Base-by-base conservation (phyloP, 2,329 filamentous ascomycete genomes). In the Daldinia eschscholtzii region DNA sequence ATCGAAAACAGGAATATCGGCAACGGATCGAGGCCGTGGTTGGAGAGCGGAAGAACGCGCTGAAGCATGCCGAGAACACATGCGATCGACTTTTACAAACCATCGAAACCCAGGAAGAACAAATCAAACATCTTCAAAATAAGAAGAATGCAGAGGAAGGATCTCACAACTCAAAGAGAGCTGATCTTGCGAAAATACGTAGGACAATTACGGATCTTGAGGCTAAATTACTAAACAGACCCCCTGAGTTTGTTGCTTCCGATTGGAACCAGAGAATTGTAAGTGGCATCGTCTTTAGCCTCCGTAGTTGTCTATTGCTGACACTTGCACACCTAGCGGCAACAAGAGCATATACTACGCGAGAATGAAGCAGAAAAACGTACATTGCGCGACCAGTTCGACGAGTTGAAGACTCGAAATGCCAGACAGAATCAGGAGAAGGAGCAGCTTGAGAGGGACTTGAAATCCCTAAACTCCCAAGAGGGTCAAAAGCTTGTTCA, bases 201-300 rank as follows among this genome's bases (percentile, higher is more conserved):
- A 83, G 85, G 48, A 85, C 81, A 28, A 89, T 97, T 53, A 87
- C 85, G 2, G 81, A 83, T 6, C 81, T 94, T n/a, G 86, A 92
- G 76, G 88, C 86, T 4, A 85, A 88, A 67, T 80, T 89, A 71
- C 86, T 89, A 64, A 87, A 90, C 48, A 84, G 85, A 12, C 89
- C 91, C 0, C 83, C 86, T 0, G 86, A 90, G 5, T 93, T 96
- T 75, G 89, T 96, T 76, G 80, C 88, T 9, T 83, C 85, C 4
- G 88, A 88, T 4, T 94, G 89, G 81, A 96, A 95, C 72, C 86
- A 89, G 59, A 88, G 88, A 70, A 91, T 94, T 79, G 91, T 92
- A 80, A 80, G 90, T 83, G 7, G 10, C 20, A 39, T 35, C 13
- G n/a, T 15, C 61, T 6, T 35, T 35, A 13, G 26, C 33, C 13